phyloP scores from a whole-genome alignment of 2,329 filamentous ascomycete species.

The Monascus ruber region DNA sequence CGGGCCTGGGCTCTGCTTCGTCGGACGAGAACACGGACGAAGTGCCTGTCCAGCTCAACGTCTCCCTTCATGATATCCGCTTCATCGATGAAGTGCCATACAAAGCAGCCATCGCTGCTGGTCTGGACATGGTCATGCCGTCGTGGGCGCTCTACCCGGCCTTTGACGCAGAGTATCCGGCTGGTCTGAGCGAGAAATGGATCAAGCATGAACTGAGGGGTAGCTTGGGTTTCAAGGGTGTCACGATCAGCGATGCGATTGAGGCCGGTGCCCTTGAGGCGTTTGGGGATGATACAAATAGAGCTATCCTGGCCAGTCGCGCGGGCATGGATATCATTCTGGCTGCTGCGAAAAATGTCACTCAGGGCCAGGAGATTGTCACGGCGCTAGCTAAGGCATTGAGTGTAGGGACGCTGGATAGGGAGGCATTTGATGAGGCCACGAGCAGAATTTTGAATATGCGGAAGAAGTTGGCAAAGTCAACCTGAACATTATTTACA shows the following conservation, averaged over 20 bases:
- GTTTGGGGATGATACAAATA: slow-evolving; percentile 12
- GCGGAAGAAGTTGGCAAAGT: slow-evolving; percentile 4
- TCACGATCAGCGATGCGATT: slow-evolving; percentile 21
- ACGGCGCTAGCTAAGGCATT: slow-evolving; percentile 10
- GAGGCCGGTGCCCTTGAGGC: slow-evolving; percentile 14
- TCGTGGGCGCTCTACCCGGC: slow-evolving; percentile 20
- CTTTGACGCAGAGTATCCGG: slow-evolving; percentile 14
- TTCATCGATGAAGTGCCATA: slow-evolving; percentile 16
- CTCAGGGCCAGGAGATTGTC: slow-evolving; percentile 16
- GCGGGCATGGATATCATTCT: slow-evolving; percentile 22
- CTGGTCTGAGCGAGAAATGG: slow-evolving; percentile 15
- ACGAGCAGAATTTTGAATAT: slow-evolving; percentile 9
- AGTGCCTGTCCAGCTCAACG: slow-evolving; percentile 15
- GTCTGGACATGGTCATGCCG: slow-evolving; percentile 19
- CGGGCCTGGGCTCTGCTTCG: slow-evolving; percentile 16
- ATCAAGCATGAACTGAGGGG: slow-evolving; percentile 14
- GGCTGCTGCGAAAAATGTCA: slow-evolving; percentile 15
- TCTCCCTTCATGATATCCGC: slow-evolving; percentile 10
- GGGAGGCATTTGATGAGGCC: slow-evolving; percentile 5
- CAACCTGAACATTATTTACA: too few species aligned
- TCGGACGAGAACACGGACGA: slow-evolving; percentile 16
- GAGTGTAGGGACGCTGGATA: slow-evolving; percentile 6
- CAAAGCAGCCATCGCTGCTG: slow-evolving; percentile 11
- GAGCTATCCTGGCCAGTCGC: slow-evolving; percentile 13
- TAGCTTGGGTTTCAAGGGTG: slow-evolving; percentile 15